Conservation (phyloP, 495 filamentous ascomycete species). For the Hypoxylon fuscum region DNA sequence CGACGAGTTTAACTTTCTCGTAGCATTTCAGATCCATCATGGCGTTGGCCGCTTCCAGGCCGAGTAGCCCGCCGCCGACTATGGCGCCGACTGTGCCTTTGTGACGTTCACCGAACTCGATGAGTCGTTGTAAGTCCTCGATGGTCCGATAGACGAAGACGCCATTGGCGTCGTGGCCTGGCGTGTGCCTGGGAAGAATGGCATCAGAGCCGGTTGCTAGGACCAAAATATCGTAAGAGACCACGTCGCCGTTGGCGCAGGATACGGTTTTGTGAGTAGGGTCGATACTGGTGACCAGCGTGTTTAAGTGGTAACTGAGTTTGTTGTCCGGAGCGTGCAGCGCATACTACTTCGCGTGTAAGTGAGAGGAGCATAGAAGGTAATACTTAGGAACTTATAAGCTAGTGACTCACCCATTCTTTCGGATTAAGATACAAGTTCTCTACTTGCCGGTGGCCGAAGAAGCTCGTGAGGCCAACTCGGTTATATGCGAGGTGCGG, state of each 20-base stretch:
- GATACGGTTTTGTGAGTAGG: constrained; percentile 69
- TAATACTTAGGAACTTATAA: no score
- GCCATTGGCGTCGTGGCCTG: constrained; percentile 84
- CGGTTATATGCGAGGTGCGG: constrained; percentile 93
- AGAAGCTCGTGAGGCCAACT: constrained; percentile 93
- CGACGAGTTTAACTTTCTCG: constrained; percentile 81
- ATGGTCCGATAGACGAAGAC: constrained; percentile 97
- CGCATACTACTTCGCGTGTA: constrained; percentile 27
- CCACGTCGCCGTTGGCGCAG: constrained; percentile 73
- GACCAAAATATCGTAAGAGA: constrained; percentile 89
- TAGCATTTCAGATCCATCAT: constrained; percentile 90
- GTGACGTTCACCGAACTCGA: constrained; percentile 71
- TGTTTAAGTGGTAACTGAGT: constrained; percentile 86
- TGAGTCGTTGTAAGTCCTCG: constrained; percentile 82
- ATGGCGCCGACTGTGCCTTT: constrained; percentile 79
- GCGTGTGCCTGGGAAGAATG: constrained; percentile 79
- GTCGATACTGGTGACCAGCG: constrained; percentile 76
- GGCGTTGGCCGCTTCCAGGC: constrained; percentile 93
- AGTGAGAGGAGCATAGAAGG: background rate
- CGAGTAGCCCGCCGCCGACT: constrained; percentile 90
- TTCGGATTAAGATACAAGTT: constrained; percentile 88
- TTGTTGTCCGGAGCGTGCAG: constrained; percentile 63
- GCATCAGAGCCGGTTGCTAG: constrained; percentile 94
- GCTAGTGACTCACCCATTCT: constrained; percentile 84
- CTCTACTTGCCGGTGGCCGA: constrained; percentile 88